Conservation (phyloP, 441 rosid genomes). For the Euphorbia celastroides region DNA sequence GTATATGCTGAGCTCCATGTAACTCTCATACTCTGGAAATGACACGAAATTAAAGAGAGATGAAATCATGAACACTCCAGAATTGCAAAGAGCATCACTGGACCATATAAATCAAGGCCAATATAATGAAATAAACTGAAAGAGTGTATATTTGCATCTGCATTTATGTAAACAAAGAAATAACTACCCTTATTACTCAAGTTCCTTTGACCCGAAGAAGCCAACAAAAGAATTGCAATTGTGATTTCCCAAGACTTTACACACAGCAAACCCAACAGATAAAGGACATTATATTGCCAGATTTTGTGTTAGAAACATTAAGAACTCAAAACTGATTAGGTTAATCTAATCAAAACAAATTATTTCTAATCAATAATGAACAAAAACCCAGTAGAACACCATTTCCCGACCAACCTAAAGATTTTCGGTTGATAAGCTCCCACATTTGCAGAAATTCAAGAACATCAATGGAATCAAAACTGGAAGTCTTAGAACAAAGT, state of each 20-base stretch:
- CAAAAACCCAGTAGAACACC: background rate
- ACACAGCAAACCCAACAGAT: conserved; percentile 2
- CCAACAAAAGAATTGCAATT: background rate
- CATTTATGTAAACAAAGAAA: background rate
- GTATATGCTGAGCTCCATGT: background rate
- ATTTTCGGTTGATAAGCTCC: background rate
- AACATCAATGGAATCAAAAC: conserved; percentile 6
- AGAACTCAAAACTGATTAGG: background rate
- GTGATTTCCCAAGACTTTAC: background rate
- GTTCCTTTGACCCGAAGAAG: conserved; percentile 4
- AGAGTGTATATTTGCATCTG: background rate
- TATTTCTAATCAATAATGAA: background rate
- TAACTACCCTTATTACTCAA: background rate
- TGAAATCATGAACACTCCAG: background rate
- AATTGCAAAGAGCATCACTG: background rate
- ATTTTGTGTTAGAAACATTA: background rate
- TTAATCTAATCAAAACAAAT: background rate
- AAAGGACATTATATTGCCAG: background rate
- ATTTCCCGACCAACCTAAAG: conserved; percentile 1
- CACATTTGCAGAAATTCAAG: background rate
- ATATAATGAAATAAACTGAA: background rate
- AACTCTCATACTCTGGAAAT: background rate
- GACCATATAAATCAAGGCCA: background rate
- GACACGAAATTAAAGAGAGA: background rate
- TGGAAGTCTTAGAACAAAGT: conserved; percentile 14